These are phyloP conservation scores for Diaporthe vexans DNA, from an alignment of 2,329 filamentous ascomycete species.

Conservation along the genomic window DNA sequence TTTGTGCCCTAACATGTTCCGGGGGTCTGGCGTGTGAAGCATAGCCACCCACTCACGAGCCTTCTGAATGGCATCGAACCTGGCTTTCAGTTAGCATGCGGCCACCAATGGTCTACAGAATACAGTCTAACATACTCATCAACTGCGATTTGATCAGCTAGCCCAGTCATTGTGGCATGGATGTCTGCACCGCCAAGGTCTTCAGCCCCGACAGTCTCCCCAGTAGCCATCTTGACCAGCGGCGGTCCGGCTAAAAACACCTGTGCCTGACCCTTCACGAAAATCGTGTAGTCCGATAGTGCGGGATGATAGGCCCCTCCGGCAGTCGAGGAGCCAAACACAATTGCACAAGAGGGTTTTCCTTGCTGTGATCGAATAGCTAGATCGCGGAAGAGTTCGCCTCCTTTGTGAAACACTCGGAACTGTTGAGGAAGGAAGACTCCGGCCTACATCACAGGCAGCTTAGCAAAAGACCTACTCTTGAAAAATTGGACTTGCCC, in stretches of 20 bases:
- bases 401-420: slow-evolving; percentile 1
- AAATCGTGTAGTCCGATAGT: slow-evolving; percentile 1
- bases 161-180: neutral
- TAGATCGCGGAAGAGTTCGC: slow-evolving; percentile 3
- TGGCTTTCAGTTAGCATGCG: neutral
- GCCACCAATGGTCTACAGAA: neutral
- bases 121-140: neutral
- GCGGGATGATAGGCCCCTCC: neutral
- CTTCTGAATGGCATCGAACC: slow-evolving; percentile 5
- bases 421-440: slow-evolving; percentile 1
- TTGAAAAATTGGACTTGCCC: too few relatives aligned
- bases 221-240: slow-evolving; percentile 8
- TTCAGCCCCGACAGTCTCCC: slow-evolving; percentile 3
- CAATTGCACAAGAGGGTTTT: neutral
- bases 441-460: neutral
- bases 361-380: slow-evolving; percentile 9
- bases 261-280: neutral
- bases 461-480: too few relatives aligned
- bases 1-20: neutral
- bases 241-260: slow-evolving; percentile 3
- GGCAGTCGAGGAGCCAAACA: slow-evolving; percentile 4
- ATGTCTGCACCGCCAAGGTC: slow-evolving; percentile 3
- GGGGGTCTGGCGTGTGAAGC: neutral
- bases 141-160: neutral
- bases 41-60: slow-evolving; percentile 6